Evolutionary conservation across 345 rosid species (phyloP).

Genomic region (Anacardium occidentale): DNA sequence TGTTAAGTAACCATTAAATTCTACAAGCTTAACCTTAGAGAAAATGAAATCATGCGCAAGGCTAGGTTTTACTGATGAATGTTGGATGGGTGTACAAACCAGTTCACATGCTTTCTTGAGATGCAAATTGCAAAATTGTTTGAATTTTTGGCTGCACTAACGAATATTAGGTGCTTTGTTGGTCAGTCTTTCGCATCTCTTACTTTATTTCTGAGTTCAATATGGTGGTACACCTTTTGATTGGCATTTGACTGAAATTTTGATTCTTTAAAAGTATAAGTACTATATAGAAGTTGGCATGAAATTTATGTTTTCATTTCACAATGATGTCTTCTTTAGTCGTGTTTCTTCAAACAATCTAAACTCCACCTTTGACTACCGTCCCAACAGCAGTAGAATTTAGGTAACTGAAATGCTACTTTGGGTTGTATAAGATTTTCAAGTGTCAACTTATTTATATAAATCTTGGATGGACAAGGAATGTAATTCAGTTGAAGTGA

Average conservation of each 20-base stretch:
- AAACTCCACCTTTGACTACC: not conserved
- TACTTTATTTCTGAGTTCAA: not conserved
- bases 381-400: not conserved
- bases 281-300: not conserved
- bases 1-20: not conserved
- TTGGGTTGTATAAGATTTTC: not conserved
- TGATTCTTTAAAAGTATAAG: not conserved
- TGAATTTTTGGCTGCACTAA: not conserved
- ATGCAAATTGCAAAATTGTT: not conserved
- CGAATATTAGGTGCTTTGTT: not conserved
- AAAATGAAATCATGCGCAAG: too few species aligned
- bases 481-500: not conserved
- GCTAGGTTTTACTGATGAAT: too few species aligned
- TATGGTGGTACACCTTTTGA: not conserved
- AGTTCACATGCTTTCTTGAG: not conserved
- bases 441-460: not conserved
- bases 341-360: not conserved
- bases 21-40: not conserved
- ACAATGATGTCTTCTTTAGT: too few species aligned
- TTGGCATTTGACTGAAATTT: not conserved
- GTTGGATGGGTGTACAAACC: not conserved
- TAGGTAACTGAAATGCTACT: not conserved
- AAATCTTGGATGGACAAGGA: not conserved
- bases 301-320: not conserved
- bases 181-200: not conserved